phyloP scores from a whole-genome alignment of 352 stramenopile species.

The Globisporangium mamillatum region DNA sequence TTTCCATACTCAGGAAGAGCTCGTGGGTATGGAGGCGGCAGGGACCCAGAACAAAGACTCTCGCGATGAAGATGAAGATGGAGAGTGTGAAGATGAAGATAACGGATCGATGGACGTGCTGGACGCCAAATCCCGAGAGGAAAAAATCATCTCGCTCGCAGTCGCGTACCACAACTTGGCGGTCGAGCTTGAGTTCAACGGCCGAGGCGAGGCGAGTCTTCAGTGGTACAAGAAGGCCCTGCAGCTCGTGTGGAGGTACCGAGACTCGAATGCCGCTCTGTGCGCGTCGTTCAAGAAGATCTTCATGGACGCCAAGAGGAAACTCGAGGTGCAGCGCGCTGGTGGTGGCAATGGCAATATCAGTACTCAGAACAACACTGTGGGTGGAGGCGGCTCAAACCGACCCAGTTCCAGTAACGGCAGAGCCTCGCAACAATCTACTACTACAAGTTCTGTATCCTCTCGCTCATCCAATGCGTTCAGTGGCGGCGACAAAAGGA shows the following conservation, averaged over 20 bases:
- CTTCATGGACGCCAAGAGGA: slow-evolving; percentile 67
- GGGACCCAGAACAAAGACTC: slow-evolving; percentile 6
- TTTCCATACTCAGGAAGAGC: slow-evolving; percentile 80
- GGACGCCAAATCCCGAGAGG: slow-evolving; percentile 56
- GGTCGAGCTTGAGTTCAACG: slow-evolving; percentile 79
- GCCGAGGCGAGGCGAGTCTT: slow-evolving; percentile 59
- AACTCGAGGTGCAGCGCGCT: slow-evolving; percentile 30
- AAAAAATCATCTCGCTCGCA: slow-evolving; percentile 74
- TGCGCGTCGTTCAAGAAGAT: slow-evolving; percentile 73
- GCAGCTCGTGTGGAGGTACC: slow-evolving; percentile 62
- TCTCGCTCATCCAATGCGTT: slow-evolving; percentile 5
- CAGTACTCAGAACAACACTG: background rate
- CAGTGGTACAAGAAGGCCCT: slow-evolving; percentile 86
- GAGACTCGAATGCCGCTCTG: slow-evolving; percentile 53
- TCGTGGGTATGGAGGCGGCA: slow-evolving; percentile 46
- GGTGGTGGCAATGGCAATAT: slow-evolving; percentile 15
- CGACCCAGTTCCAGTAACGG: background rate
- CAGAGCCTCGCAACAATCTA: background rate
- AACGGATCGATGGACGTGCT: slow-evolving; percentile 26
- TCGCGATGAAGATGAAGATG: slow-evolving; percentile 7
- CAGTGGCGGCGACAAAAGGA: slow-evolving; percentile 4
- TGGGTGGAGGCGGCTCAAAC: background rate
- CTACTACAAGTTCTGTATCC: background rate
- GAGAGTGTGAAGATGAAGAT: background rate
- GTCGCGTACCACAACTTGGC: slow-evolving; percentile 82